These are phyloP conservation scores for Heimioporus sp. DNA, from an alignment of 768 basidiomycete genomes.

Conservation along the genomic window DNA sequence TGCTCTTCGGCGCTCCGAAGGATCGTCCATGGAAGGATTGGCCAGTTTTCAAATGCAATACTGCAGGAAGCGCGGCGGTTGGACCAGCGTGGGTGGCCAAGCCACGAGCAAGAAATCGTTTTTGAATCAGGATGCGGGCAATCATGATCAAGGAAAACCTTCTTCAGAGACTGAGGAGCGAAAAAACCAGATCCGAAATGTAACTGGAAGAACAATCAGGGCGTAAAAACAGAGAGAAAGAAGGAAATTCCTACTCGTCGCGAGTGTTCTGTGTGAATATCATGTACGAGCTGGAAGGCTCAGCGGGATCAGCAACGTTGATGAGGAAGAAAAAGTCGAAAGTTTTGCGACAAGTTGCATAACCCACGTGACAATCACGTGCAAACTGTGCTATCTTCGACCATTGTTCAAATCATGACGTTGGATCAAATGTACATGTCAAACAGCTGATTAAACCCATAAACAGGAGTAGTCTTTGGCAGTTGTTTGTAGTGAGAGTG, in stretches of 20 bases:
- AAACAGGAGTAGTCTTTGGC: no score
- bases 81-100: conserved; percentile 66
- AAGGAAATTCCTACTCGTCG: conserved; percentile 65
- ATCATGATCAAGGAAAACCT: conserved; percentile 49
- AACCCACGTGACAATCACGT: no score
- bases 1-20: conserved; percentile 85
- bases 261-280: conserved; percentile 83
- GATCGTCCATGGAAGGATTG: conserved; percentile 88
- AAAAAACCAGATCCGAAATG: conserved; percentile 89
- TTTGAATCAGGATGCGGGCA: conserved; percentile 48
- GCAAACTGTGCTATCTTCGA: no score
- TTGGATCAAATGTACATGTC: no score
- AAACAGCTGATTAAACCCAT: no score
- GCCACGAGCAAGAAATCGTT: conserved; percentile 52
- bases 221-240: neutral
- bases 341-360: no score
- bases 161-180: conserved; percentile 46
- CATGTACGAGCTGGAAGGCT: conserved; percentile 52
- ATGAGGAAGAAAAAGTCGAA: no score
- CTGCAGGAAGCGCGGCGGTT: conserved; percentile 59
- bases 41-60: conserved; percentile 90
- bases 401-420: no score
- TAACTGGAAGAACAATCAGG: conserved; percentile 53
- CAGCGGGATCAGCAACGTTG: neutral
- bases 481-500: no score